These are phyloP conservation scores for Alternaria alternata DNA, from an alignment of 2,329 filamentous ascomycete species.

Conservation along the genomic window DNA sequence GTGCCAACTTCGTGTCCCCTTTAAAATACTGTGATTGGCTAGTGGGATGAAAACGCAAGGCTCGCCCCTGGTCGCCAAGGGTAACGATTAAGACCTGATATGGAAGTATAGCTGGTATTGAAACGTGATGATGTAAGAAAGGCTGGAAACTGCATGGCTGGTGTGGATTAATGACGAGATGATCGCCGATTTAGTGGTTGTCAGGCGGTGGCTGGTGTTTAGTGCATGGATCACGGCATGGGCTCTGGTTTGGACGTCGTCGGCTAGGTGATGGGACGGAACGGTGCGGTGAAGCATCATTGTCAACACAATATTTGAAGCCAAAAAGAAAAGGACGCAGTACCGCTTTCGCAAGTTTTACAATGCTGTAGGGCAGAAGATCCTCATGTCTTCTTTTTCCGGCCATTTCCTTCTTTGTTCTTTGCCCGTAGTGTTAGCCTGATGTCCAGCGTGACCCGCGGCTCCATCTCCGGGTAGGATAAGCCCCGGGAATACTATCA, in stretches of 20 bases:
- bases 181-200: conserved; percentile 2
- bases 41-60: not conserved
- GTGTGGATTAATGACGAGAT: not conserved
- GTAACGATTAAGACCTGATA: not conserved
- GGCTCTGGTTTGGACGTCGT: not conserved
- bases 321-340: not conserved
- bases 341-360: not conserved
- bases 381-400: not conserved
- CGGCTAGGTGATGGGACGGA: conserved; percentile 8
- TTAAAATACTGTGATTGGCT: not conserved
- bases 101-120: not conserved
- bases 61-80: not conserved
- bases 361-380: not conserved
- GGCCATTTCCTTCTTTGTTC: not conserved
- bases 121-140: conserved; percentile 5
- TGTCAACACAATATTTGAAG: not conserved
- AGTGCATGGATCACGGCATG: not conserved
- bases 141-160: not conserved
- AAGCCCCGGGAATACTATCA: not conserved
- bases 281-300: not conserved
- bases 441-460: not conserved
- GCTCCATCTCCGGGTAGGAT: not conserved
- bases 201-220: not conserved
- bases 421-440: not conserved
- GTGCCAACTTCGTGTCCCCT: conserved; percentile 20